Percentiles rank a stretch among this genome's conserved stretches.
Conservation (phyloP, 2,329 filamentous ascomycete species). For the Tolypocladium ovalisporum region DNA sequence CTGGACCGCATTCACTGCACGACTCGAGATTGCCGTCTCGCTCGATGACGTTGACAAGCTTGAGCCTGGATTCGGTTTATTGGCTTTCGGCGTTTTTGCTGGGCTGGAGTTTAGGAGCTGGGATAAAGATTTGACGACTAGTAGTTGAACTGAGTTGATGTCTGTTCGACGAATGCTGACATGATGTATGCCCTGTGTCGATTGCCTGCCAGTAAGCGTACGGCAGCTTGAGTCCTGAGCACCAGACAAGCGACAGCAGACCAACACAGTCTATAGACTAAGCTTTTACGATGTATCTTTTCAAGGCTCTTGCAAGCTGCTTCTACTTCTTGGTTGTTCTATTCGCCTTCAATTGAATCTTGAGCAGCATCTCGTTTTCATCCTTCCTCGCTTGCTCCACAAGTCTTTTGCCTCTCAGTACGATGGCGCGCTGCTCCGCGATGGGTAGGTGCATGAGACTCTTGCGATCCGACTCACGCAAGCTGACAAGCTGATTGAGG, state of each 20-base stretch:
- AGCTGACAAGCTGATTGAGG: neutral
- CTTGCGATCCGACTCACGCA: slow-evolving; percentile 6
- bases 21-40: neutral
- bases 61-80: neutral
- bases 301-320: neutral
- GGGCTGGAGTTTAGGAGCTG: neutral
- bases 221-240: too few relatives aligned
- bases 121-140: neutral
- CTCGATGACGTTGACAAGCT: neutral
- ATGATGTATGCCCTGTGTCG: neutral
- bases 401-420: neutral
- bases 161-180: neutral
- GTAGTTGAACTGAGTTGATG: neutral
- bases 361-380: neutral
- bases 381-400: neutral
- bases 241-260: neutral
- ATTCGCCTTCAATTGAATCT: neutral
- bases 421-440: slow-evolving; percentile 5
- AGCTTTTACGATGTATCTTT: too few relatives aligned
- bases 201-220: too few relatives aligned
- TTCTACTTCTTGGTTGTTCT: neutral
- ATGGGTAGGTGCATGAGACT: slow-evolving; percentile 10
- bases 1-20: too few relatives aligned
- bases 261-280: too few relatives aligned
- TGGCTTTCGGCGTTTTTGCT: neutral